phyloP scores from a whole-genome alignment of 1,284 basidiomycete genomes.

The Leccinum proliferum region DNA sequence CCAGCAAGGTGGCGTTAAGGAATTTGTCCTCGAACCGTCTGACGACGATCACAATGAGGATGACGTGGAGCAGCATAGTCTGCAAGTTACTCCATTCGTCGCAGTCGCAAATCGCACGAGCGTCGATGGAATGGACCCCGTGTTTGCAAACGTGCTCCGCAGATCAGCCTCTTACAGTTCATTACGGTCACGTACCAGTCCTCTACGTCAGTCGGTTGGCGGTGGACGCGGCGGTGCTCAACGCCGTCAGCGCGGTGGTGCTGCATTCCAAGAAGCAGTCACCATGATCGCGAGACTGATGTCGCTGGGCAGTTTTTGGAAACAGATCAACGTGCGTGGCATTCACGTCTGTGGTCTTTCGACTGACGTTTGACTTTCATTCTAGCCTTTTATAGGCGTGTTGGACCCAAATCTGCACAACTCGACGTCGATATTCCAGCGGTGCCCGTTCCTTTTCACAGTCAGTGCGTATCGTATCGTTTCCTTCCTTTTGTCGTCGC shows the following conservation, averaged over 20 bases:
- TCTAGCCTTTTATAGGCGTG: constrained; percentile 66
- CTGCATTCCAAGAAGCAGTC: constrained; percentile 52
- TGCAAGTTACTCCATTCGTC: constrained; percentile 35
- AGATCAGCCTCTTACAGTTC: constrained; percentile 54
- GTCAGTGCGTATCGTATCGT: constrained; percentile 50
- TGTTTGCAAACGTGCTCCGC: constrained; percentile 70
- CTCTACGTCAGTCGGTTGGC: constrained; percentile 48
- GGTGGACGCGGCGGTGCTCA: constrained; percentile 45
- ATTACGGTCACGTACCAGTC: constrained; percentile 43
- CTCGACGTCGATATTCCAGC: constrained; percentile 63
- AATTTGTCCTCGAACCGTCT: constrained; percentile 22
- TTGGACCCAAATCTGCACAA: constrained; percentile 73
- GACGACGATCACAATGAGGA: constrained; percentile 38
- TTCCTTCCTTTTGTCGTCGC: not conserved
- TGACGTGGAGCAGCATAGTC: constrained; percentile 31
- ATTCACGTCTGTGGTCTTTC: not conserved
- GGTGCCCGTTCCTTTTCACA: constrained; percentile 80
- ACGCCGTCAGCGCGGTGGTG: constrained; percentile 53
- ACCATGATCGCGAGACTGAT: constrained; percentile 7
- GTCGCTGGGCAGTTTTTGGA: constrained; percentile 48
- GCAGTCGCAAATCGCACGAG: constrained; percentile 53
- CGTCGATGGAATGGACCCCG: constrained; percentile 81
- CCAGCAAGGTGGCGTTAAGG: constrained; percentile 33
- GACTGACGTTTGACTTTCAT: constrained; percentile 4
- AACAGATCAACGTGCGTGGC: constrained; percentile 57